Evolutionary conservation across 306 rosid genomes (phyloP).

Genomic region (Cucurbita pepo): DNA sequence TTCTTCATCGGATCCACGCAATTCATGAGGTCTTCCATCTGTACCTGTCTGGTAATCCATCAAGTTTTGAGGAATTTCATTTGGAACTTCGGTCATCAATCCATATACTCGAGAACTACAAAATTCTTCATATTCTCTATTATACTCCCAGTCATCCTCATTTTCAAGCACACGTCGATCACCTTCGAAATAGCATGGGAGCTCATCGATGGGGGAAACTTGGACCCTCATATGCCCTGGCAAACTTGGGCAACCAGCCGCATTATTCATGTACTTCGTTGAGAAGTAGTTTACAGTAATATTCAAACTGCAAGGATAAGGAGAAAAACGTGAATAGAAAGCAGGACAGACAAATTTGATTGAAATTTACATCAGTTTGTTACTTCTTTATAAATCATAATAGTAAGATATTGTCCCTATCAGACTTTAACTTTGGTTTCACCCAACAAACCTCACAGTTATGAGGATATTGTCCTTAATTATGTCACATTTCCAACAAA

Average conservation of each 20-base stretch:
- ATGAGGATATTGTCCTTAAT: neutral
- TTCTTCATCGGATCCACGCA: conserved; percentile 12
- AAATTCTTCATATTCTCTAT: conserved; percentile 19
- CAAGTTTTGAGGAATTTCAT: conserved; percentile 8
- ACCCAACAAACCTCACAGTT: neutral
- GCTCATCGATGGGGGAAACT: conserved; percentile 53
- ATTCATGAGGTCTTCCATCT: neutral
- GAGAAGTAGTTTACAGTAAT: conserved; percentile 72
- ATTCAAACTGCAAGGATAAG: conserved; percentile 45
- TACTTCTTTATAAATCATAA: neutral
- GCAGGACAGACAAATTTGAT: neutral
- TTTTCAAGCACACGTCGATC: conserved; percentile 23
- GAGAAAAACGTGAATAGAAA: neutral
- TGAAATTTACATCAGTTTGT: neutral
- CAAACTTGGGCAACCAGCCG: conserved; percentile 65
- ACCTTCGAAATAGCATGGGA: conserved; percentile 55
- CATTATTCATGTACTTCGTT: conserved; percentile 53
- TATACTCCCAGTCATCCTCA: conserved; percentile 27
- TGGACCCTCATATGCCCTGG: conserved; percentile 58
- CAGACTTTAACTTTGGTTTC: neutral
- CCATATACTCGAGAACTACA: conserved; percentile 3
- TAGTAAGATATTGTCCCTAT: neutral
- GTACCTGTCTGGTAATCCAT: neutral
- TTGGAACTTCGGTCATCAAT: conserved; percentile 14
- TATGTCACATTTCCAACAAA: neutral